These are phyloP conservation scores for Xanthoconium stramineum DNA, from an alignment of 768 basidiomycete genomes.

Conservation along the genomic window DNA sequence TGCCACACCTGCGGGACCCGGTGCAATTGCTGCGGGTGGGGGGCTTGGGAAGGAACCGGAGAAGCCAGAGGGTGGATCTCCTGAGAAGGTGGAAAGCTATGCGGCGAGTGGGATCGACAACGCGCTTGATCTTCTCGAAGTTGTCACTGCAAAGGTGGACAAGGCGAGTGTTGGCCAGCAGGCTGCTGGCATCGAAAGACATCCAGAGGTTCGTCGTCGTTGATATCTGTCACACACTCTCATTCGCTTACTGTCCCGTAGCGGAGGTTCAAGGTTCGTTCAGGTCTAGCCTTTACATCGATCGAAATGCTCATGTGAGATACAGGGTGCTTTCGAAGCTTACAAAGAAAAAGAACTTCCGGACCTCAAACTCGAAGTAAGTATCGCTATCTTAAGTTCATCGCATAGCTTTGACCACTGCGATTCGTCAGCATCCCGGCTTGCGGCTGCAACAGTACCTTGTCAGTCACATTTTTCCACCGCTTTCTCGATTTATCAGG, in stretches of 20 bases:
- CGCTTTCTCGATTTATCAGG: not conserved
- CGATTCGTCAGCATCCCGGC: constrained; percentile 67
- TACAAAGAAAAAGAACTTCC: constrained; percentile 88
- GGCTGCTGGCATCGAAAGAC: constrained; percentile 82
- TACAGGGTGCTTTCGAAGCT: constrained; percentile 81
- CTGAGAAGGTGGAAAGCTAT: constrained; percentile 60
- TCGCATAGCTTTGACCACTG: constrained; percentile 10
- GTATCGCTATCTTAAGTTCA: constrained; percentile 16
- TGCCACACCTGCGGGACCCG: constrained; percentile 70
- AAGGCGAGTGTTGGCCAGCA: constrained; percentile 87
- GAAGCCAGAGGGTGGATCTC: constrained; percentile 26
- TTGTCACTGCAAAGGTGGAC: constrained; percentile 90
- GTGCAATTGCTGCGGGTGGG: constrained; percentile 77
- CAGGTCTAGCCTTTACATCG: not conserved
- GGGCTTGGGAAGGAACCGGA: constrained; percentile 32
- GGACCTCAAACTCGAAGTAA: constrained; percentile 67
- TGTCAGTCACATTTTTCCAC: constrained; percentile 35
- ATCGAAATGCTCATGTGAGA: constrained; percentile 3
- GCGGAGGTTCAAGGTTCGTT: constrained; percentile 82
- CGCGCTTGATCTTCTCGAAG: constrained; percentile 82
- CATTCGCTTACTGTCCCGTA: constrained; percentile 30
- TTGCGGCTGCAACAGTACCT: constrained; percentile 89
- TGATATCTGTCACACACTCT: constrained; percentile 3
- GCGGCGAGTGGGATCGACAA: constrained; percentile 88
- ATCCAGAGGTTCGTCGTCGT: constrained; percentile 76